Conservation (phyloP, 2,329 filamentous ascomycete species). For the Aciculosporium take region DNA sequence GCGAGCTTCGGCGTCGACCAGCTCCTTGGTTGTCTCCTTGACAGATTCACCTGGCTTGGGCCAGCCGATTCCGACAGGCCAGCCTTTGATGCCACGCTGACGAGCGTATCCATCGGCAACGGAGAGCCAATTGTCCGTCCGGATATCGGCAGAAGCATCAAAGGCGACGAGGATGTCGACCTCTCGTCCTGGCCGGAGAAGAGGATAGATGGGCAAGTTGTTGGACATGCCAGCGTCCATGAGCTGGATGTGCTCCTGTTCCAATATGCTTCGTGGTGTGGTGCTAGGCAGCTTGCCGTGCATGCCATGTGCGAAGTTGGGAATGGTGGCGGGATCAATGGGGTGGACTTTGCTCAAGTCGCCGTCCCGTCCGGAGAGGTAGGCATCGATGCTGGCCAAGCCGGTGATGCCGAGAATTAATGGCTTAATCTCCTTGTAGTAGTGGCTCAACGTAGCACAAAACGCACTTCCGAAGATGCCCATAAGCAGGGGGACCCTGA, state of each 20-base stretch:
- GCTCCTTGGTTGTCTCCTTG: slow-evolving; percentile 45
- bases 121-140: slow-evolving; percentile 89
- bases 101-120: slow-evolving; percentile 86
- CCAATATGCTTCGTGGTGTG: slow-evolving; percentile 63
- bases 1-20: slow-evolving; percentile 51
- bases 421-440: slow-evolving; percentile 87
- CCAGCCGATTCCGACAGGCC: slow-evolving; percentile 94
- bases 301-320: slow-evolving; percentile 81
- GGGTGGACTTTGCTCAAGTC: slow-evolving; percentile 87
- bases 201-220: slow-evolving; percentile 88
- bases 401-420: slow-evolving; percentile 61
- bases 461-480: slow-evolving; percentile 97
- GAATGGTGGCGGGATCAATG: slow-evolving; percentile 79
- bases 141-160: slow-evolving; percentile 86
- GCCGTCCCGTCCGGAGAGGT: slow-evolving; percentile 70
- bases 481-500: slow-evolving; percentile 70
- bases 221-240: slow-evolving; percentile 99
- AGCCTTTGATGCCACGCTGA: slow-evolving; percentile 82
- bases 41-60: slow-evolving; percentile 48
- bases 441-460: slow-evolving; percentile 88
- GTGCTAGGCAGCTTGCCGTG: slow-evolving; percentile 57
- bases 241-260: slow-evolving; percentile 56
- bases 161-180: slow-evolving; percentile 88
- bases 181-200: slow-evolving; percentile 74
- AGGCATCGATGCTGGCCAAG: slow-evolving; percentile 61